phyloP scores from a whole-genome alignment of 768 basidiomycete species.

The Pleurotus sapidus region DNA sequence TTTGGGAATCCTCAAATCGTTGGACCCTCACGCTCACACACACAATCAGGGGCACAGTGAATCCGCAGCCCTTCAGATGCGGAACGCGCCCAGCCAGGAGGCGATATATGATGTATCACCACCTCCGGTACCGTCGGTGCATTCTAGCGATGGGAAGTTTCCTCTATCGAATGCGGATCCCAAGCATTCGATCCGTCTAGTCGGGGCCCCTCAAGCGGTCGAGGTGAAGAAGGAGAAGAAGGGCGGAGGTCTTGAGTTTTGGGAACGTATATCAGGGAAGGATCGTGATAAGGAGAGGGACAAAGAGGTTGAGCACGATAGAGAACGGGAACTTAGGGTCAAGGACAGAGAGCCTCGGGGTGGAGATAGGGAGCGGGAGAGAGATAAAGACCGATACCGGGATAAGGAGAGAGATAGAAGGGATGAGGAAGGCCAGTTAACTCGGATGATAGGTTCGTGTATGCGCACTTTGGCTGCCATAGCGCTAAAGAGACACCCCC shows the following conservation, averaged over 20 bases:
- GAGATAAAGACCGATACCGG: constrained; percentile 12
- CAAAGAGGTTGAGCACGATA: constrained; percentile 30
- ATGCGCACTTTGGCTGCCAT: not conserved
- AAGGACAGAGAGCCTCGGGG: constrained; percentile 35
- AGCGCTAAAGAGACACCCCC: not conserved
- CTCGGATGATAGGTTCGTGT: constrained; percentile 65
- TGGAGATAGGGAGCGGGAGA: constrained; percentile 18
- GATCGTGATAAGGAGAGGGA: constrained; percentile 35
- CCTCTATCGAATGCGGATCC: constrained; percentile 1
- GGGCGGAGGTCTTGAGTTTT: constrained; percentile 36
- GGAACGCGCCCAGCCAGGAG: constrained; percentile 5
- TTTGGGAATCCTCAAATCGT: constrained; percentile 54
- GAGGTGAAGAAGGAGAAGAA: constrained; percentile 50
- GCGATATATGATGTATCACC: not conserved
- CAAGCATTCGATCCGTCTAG: constrained; percentile 8
- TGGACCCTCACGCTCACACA: constrained; percentile 50
- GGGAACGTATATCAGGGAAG: constrained; percentile 32
- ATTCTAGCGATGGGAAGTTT: not conserved
- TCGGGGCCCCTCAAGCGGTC: constrained; percentile 3
- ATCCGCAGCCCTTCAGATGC: not conserved
- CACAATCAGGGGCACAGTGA: constrained; percentile 19
- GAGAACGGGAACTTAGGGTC: constrained; percentile 21
- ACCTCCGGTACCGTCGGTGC: not conserved
- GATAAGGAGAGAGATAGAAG: constrained; percentile 32
- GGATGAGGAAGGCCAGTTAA: constrained; percentile 49